phyloP scores from a whole-genome alignment of 2,329 filamentous ascomycete genomes.

The Byssothecium circinans region DNA sequence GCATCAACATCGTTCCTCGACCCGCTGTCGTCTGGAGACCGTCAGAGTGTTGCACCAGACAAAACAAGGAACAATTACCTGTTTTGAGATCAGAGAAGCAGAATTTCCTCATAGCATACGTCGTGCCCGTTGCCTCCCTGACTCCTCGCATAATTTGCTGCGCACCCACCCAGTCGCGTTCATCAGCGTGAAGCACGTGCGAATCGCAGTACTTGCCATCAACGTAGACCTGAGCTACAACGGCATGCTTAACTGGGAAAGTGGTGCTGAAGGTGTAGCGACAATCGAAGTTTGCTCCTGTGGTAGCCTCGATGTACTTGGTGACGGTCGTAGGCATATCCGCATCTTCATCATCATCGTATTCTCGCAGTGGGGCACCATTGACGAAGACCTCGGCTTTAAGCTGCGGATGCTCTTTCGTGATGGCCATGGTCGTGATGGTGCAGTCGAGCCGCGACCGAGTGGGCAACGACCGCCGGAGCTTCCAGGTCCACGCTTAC shows the following conservation, averaged over 20 bases:
- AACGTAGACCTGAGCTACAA: slow-evolving; percentile 14
- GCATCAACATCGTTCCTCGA: no score
- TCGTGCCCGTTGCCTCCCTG: background rate
- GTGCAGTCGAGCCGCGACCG: background rate
- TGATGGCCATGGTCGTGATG: slow-evolving; percentile 23
- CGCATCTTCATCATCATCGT: slow-evolving; percentile 26
- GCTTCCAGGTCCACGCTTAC: no score
- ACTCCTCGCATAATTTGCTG: background rate
- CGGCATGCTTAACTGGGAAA: slow-evolving; percentile 7
- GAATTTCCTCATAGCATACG: slow-evolving; percentile 15
- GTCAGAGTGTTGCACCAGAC: background rate
- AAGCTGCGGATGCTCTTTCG: slow-evolving; percentile 12
- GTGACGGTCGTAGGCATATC: slow-evolving; percentile 8
- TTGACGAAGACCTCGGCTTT: slow-evolving; percentile 23
- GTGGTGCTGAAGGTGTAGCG: slow-evolving; percentile 4
- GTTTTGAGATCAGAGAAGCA: slow-evolving; percentile 21
- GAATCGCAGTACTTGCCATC: slow-evolving; percentile 23
- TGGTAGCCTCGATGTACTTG: slow-evolving; percentile 37
- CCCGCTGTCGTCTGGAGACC: slow-evolving; percentile 8
- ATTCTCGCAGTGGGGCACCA: slow-evolving; percentile 24
- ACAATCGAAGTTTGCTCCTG: slow-evolving; percentile 27
- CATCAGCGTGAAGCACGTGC: no score
- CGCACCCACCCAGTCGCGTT: background rate
- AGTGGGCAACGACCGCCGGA: no score
- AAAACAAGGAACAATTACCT: slow-evolving; percentile 3